phyloP scores from a whole-genome alignment of 2,329 filamentous ascomycete genomes.

The Ploettnerulaceae sp. region DNA sequence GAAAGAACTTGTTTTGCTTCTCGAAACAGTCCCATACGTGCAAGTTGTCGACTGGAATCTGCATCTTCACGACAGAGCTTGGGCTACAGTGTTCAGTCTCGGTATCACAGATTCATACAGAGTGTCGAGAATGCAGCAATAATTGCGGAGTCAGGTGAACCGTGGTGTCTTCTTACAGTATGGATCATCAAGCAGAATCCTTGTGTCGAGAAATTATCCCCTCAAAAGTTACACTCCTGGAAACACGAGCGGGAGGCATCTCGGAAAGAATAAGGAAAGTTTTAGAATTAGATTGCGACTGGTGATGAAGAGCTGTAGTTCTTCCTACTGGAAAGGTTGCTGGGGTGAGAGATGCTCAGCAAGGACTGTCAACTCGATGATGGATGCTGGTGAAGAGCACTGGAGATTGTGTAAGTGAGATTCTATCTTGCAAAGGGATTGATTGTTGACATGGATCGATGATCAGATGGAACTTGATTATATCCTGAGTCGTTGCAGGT shows the following conservation, averaged over 20 bases:
- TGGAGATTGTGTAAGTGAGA: slow-evolving; percentile 30
- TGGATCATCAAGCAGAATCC: slow-evolving; percentile 26
- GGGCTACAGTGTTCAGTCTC: slow-evolving; percentile 19
- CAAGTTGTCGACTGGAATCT: slow-evolving; percentile 21
- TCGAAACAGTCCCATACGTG: slow-evolving; percentile 14
- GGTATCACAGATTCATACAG: slow-evolving; percentile 23
- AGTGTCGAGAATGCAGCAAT: slow-evolving; percentile 17
- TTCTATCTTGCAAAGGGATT: not conserved
- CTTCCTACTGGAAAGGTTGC: slow-evolving; percentile 44
- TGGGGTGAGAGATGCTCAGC: slow-evolving; percentile 40
- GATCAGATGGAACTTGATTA: slow-evolving; percentile 33
- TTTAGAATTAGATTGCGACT: slow-evolving; percentile 27
- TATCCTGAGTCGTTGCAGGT: slow-evolving; percentile 38
- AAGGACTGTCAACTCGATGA: slow-evolving; percentile 28
- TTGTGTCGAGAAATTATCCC: slow-evolving; percentile 18
- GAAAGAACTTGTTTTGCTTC: slow-evolving; percentile 8
- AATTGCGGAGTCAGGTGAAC: slow-evolving; percentile 17
- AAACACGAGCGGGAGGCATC: slow-evolving; percentile 36
- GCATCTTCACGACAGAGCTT: slow-evolving; percentile 19
- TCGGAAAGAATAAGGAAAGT: slow-evolving; percentile 17
- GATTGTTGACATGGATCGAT: slow-evolving; percentile 14
- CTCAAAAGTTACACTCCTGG: slow-evolving; percentile 21
- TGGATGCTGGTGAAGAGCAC: slow-evolving; percentile 25
- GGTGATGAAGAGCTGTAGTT: slow-evolving; percentile 21
- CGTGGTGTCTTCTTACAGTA: slow-evolving; percentile 15